These are phyloP conservation scores for Prototheca cutis DNA, from an alignment of 163 green algal genomes.

Conservation along the genomic window DNA sequence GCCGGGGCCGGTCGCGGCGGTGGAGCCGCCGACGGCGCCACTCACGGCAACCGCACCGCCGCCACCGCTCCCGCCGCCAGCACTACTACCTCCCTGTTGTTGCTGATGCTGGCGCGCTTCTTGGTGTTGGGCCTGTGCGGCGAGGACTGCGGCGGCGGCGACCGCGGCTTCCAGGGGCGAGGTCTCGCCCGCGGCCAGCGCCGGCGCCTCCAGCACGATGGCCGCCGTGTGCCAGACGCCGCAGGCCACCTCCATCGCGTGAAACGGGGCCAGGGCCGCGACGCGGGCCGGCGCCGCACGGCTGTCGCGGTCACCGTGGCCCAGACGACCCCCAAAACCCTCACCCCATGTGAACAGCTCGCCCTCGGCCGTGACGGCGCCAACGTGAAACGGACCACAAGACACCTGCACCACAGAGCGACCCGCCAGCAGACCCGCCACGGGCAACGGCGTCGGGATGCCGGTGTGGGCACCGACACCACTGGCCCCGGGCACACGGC, in stretches of 20 bases:
- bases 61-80: not conserved
- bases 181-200: not conserved
- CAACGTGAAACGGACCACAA: conserved; percentile 71
- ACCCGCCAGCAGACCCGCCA: conserved; percentile 29
- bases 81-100: too few species aligned
- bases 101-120: too few species aligned
- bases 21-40: not conserved
- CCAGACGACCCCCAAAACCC: conserved; percentile 67
- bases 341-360: conserved; percentile 79
- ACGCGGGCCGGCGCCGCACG: conserved; percentile 30
- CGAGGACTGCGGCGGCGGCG: not conserved
- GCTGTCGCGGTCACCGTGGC: conserved; percentile 42
- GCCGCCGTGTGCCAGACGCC: conserved; percentile 76
- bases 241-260: conserved; percentile 42
- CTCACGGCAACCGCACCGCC: not conserved
- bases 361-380: conserved; percentile 46
- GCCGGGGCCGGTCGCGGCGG: too few species aligned
- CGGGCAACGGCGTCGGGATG: too few species aligned
- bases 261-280: conserved; percentile 22
- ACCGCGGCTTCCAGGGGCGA: conserved; percentile 1
- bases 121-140: not conserved
- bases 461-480: conserved; percentile 50
- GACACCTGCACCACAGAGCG: conserved; percentile 45
- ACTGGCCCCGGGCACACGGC: conserved; percentile 48
- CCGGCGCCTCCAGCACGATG: conserved; percentile 17